Conservation (phyloP, 129 eudicot genomes). For the Smallanthus sonchifolius region DNA sequence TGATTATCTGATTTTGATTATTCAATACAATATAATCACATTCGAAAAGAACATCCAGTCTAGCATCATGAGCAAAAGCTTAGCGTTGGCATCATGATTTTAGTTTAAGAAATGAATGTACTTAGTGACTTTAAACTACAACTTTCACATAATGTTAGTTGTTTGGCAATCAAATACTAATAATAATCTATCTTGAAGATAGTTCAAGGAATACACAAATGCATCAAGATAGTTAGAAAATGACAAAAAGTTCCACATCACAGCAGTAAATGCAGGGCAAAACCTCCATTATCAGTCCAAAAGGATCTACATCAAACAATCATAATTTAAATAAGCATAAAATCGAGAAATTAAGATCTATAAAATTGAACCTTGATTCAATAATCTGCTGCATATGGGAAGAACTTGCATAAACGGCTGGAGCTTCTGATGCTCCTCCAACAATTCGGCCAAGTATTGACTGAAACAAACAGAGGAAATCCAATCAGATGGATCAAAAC, state of each 20-base stretch:
- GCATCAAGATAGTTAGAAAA: background rate
- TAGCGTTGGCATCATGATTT: background rate
- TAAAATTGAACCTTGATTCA: conserved; percentile 42
- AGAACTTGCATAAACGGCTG: conserved; percentile 45
- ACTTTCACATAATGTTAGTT: background rate
- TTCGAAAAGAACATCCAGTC: background rate
- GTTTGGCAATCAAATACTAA: background rate
- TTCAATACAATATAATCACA: background rate
- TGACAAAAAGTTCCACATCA: background rate
- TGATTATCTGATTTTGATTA: background rate
- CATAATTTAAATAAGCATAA: background rate
- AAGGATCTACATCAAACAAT: conserved; percentile 22
- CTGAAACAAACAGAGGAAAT: conserved; percentile 31
- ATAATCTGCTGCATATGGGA: conserved; percentile 32
- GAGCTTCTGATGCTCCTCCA: conserved; percentile 94
- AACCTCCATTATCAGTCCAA: conserved; percentile 21
- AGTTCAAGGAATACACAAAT: background rate
- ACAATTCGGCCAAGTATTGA: conserved; percentile 82
- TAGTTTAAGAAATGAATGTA: background rate
- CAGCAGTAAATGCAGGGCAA: background rate
- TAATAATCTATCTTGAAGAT: background rate
- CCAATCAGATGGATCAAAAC: conserved; percentile 20
- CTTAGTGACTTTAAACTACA: background rate
- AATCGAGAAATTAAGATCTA: conserved; percentile 20
- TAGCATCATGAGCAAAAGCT: background rate